Evolutionary conservation across 2,329 filamentous ascomycete species (phyloP), one percentile per base, ranked within the genome.

Genomic region (Aspergillus sp.): DNA sequence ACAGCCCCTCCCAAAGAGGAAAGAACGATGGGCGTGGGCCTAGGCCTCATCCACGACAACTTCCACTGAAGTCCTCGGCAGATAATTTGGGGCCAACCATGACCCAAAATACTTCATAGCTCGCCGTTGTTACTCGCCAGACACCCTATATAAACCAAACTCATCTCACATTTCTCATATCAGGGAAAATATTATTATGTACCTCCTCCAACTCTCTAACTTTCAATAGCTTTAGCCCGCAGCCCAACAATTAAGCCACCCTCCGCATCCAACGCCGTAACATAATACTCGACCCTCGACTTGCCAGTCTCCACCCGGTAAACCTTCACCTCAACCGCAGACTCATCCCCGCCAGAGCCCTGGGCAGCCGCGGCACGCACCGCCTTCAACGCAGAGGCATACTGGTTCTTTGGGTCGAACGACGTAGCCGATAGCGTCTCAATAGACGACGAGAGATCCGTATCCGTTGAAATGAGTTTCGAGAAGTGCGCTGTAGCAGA

Each of bases 201-300:
- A 15, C 13, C 37, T 7, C 37, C 12, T 19, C 6, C 12, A 30
- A 6, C 15, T 7, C 50, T 40, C 60, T 69, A 89, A 67, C 83
- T 86, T 81, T 96, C 92, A 61, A 96, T 81, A 24, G 88, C 85
- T 75, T 91, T 77, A 11, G 88, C 90, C 81, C 91, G 93, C 56
- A 89, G 81, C 13, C 93, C 93, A 7, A 96, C 86, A 59, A 96
- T 68, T 75, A 81, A 83, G 17, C 80, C 82, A 12, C 81, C 82
- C 51, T 82, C 77, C 15, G 76, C 76, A 67, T 87, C 82, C 64
- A 89, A 72, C 20, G 84, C 85, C 47, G 96, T 78, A 58, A 96
- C 78, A 83, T 88, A 96, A 74, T 96, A 96, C 76, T 96, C 90
- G 13, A 82, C 81, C 70, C 88, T 83, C 24, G 86, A 85, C 12